Percentiles rank a stretch among this genome's conserved stretches.
Evolutionary conservation across 108 stramenopile genomes (phyloP).

Genomic region (Mediolabrus comicus): DNA sequence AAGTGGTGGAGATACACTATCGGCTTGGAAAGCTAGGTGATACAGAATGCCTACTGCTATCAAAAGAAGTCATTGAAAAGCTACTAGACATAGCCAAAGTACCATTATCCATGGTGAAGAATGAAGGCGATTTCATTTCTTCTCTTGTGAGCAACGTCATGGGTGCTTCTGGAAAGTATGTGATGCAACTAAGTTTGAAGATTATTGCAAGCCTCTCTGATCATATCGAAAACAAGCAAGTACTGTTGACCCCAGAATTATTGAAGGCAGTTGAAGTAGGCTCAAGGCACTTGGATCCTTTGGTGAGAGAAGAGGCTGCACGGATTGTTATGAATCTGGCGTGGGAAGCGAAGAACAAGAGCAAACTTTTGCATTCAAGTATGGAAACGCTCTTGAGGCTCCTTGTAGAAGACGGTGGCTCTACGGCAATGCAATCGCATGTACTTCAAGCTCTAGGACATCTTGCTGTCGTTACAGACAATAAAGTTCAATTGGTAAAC

Average conservation of each 20-base stretch:
- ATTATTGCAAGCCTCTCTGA: constrained; percentile 32
- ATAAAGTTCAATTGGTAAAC: constrained; percentile 24
- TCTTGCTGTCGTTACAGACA: constrained; percentile 15
- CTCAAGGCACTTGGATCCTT: constrained; percentile 26
- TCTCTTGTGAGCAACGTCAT: constrained; percentile 24
- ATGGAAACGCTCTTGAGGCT: constrained; percentile 8
- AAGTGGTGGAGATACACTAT: constrained; percentile 37
- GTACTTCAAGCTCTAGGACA: constrained; percentile 15
- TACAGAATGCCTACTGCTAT: constrained; percentile 18
- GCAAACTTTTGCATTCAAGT: constrained; percentile 19
- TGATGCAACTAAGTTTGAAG: constrained; percentile 34
- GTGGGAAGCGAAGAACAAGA: constrained; percentile 32
- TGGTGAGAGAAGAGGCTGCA: constrained; percentile 34
- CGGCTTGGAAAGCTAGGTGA: constrained; percentile 34
- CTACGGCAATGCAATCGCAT: constrained; percentile 14
- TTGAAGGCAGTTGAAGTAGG: constrained; percentile 29
- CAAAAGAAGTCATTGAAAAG: constrained; percentile 21
- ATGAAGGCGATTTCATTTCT: constrained; percentile 17
- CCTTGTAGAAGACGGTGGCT: not conserved
- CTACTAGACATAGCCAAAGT: constrained; percentile 13
- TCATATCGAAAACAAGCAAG: constrained; percentile 33
- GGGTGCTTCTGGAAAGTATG: constrained; percentile 23
- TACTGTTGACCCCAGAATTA: constrained; percentile 8
- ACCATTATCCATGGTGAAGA: constrained; percentile 20
- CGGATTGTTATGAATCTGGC: constrained; percentile 28